Base-by-base conservation (phyloP, 257 asterid genomes). In the Paraleonurus japonicus region DNA sequence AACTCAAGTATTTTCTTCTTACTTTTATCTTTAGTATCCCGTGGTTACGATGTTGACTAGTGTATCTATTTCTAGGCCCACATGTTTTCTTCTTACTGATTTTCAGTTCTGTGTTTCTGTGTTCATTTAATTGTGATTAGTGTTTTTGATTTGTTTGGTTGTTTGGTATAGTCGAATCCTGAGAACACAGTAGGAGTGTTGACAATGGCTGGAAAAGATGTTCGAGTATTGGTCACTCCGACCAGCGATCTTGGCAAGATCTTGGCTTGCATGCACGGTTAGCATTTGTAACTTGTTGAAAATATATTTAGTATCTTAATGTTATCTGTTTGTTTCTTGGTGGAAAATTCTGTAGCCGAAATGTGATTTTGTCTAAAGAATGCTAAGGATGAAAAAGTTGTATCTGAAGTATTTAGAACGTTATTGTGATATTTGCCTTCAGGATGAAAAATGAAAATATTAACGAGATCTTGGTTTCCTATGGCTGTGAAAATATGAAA, bases 241-340 rank as follows among this genome's bases (percentile, higher is more conserved):
- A 92, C 99, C 24, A 92, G 98, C 73, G 99, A 95, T 85, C 97
- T 95, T n/a, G 98, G 99, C 47, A 95, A 95, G 86, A 92, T 92
- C 86, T 80, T 95, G 81, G 98, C 90, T 70, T 95, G 98, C 92
- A 86, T 92, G 92, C 98, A 95, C 85, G 98, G 97, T 95, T 76
- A 75, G 94, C 71, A 75, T 76, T 78, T 73, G 10, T 50, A 26
- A 48, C 47, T 12, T 22, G 24, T 16, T 59, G 32, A 22, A 17
- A 2, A 58, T 62, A 0, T 54, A 20, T 69, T 45, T 15, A 32
- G 39, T 66, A 26, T 65, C 39, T 66, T 17, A 33, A 19, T 51
- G 50, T 43, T 61, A 10, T 23, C 33, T 33, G 6, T 50, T 17
- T 64, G 10, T 51, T 51, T 20, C 39, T 73, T n/a, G 26, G 19